A percentile compares a stretch with the other conserved stretches of the same genome.
Evolutionary conservation across 2,329 filamentous ascomycete genomes (phyloP).

Genomic region (Myotisia sp.): DNA sequence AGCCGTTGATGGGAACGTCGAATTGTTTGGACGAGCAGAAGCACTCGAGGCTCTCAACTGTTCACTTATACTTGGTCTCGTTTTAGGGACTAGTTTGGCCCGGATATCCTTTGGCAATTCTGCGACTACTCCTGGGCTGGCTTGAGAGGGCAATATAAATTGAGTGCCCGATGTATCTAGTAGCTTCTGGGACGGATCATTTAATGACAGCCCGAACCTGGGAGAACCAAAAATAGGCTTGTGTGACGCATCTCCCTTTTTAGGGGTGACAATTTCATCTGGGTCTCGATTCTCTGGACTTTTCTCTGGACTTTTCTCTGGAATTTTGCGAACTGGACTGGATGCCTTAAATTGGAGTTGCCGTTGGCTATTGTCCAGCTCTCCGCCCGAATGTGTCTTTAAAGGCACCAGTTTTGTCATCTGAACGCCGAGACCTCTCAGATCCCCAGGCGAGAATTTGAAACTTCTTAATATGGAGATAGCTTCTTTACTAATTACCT

Average conservation of each 20-base stretch:
- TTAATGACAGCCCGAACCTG: conserved; percentile 20
- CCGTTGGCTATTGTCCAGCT: conserved; percentile 53
- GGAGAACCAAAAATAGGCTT: conserved; percentile 17
- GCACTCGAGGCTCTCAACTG: conserved; percentile 1
- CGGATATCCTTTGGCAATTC: conserved; percentile 76
- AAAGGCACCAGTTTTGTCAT: conserved; percentile 82
- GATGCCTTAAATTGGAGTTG: conserved; percentile 54
- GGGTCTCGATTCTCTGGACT: conserved; percentile 24
- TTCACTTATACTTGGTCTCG: conserved; percentile 1
- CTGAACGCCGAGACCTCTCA: conserved; percentile 84
- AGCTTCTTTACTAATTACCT: conserved; percentile 63
- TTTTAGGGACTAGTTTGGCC: conserved; percentile 49
- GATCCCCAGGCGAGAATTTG: conserved; percentile 73
- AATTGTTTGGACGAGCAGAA: background rate
- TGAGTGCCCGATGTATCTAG: conserved; percentile 77
- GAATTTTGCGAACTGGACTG: conserved; percentile 5
- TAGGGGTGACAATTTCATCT: conserved; percentile 35
- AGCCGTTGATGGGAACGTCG: conserved; percentile 12
- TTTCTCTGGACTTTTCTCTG: conserved; percentile 12
- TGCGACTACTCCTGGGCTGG: conserved; percentile 66
- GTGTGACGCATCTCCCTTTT: conserved; percentile 20
- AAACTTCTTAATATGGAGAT: conserved; percentile 70
- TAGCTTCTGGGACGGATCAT: conserved; percentile 39
- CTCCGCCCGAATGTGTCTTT: conserved; percentile 42
- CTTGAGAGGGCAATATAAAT: conserved; percentile 70